Evolutionary conservation across 2,329 filamentous ascomycete species (phyloP).

Genomic region (Diplocarpon mali): DNA sequence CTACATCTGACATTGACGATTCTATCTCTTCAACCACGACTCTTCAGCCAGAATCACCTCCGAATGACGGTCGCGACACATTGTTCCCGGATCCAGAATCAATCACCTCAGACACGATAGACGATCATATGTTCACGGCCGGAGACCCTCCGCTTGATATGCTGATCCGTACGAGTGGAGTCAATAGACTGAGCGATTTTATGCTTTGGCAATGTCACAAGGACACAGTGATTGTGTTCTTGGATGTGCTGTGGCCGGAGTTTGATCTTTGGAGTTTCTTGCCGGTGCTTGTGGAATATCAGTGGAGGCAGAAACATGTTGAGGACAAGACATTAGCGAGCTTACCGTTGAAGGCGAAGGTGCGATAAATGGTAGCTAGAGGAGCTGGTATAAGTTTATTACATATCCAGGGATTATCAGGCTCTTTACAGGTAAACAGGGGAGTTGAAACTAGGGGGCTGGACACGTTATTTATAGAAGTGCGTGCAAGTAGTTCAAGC

Average conservation of each 20-base stretch:
- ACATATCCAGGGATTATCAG: too few relatives aligned
- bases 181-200: conserved; percentile 88
- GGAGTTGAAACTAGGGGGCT: too few relatives aligned
- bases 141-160: conserved; percentile 81
- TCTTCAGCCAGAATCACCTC: conserved; percentile 25
- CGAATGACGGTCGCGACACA: conserved; percentile 23
- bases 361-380: conserved; percentile 4
- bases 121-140: conserved; percentile 78
- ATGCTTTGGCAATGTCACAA: conserved; percentile 98
- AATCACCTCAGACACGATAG: conserved; percentile 74
- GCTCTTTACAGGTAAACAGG: too few relatives aligned
- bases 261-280: conserved; percentile 92
- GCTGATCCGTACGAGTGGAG: conserved; percentile 83
- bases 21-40: conserved; percentile 52
- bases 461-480: too few relatives aligned
- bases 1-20: conserved; percentile 33
- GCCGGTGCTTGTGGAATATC: conserved; percentile 87
- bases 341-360: conserved; percentile 14
- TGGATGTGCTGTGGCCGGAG: conserved; percentile 89
- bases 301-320: conserved; percentile 40
- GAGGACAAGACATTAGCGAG: conserved; percentile 21
- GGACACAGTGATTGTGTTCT: conserved; percentile 82
- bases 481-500: too few relatives aligned
- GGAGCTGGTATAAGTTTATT: too few relatives aligned
- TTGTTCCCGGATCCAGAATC: conserved; percentile 67